Base-by-base conservation (phyloP, 1,284 basidiomycete genomes). In the Schizopora paradoxa region DNA sequence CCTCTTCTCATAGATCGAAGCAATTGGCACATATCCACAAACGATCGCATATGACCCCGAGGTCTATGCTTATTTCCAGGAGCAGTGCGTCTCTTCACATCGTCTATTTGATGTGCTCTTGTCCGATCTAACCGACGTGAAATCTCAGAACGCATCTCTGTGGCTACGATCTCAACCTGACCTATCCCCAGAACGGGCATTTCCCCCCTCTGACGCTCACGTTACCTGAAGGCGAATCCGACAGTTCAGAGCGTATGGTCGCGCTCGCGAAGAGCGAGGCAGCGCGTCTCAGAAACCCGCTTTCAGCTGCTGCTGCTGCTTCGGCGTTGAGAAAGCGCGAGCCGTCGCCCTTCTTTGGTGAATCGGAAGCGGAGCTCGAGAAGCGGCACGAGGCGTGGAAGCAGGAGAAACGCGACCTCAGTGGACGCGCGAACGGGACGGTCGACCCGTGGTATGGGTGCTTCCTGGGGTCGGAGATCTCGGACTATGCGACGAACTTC, bases 21-120 rank as follows among this genome's bases (percentile, higher is more conserved):
- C 79, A 19, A 62, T 86, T 7, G 73, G 82, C 61, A 85, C 83
- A 3, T 82, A 77, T 54, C 83, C 83, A 1, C 83, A 85, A 60
- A 63, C 86, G 22, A 82, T 86, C 38, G 77, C 73, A 18, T 86
- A 83, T 54, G 77, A 86, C 52, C 63, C 67, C 23, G 71, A 74
- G 8, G 78, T 83, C 3, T 78, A 74, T 55, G 67, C 77, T 45
- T 82, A 82, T 56, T 85, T 86, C 62, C 69, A 72, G 52, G 66
- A 75, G 54, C 80, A 83, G 82, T 82, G 53, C 47, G 77, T 69
- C n/a, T n/a, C 16, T 21, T 5, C 35, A 13, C 7, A 31, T n/a
- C 10, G 28, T 31, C 10, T 31, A 36, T 34, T 19, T 37, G 27
- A 16, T 18, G 33, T 8, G 8, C 32, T 21, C 8, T 6, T n/a